phyloP scores from a whole-genome alignment of 106 monocot genomes.

The Acorus calamus region DNA sequence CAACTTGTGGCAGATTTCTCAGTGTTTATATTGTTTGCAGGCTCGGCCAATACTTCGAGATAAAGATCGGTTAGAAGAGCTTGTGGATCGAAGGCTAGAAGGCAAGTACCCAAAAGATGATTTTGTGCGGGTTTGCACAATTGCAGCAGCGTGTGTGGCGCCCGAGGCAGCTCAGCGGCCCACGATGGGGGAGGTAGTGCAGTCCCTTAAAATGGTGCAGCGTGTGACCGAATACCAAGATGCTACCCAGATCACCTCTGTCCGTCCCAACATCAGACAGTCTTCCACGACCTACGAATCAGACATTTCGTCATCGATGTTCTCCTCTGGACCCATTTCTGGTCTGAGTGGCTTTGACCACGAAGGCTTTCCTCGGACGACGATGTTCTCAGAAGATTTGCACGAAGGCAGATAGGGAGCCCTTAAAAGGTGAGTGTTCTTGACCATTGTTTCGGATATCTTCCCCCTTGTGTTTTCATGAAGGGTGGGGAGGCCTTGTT shows the following conservation, averaged over 20 bases:
- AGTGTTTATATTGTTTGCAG: constrained; percentile 4
- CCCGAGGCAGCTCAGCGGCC: constrained; percentile 80
- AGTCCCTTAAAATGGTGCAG: constrained; percentile 98
- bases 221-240: constrained; percentile 47
- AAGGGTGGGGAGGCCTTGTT: too few relatives aligned
- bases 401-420: too few relatives aligned
- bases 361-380: too few relatives aligned
- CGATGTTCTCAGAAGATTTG: too few relatives aligned
- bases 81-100: constrained; percentile 13
- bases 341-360: too few relatives aligned
- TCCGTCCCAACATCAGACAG: constrained; percentile 47
- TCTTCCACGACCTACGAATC: constrained; percentile 74
- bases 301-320: constrained; percentile 77
- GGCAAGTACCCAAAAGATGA: constrained; percentile 27
- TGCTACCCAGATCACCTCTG: constrained; percentile 26
- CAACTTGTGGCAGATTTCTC: background rate
- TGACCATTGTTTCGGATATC: too few relatives aligned
- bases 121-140: constrained; percentile 23
- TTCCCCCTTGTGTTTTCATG: too few relatives aligned
- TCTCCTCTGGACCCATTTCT: constrained; percentile 90
- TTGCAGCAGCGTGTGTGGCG: constrained; percentile 65
- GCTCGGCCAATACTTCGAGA: constrained; percentile 26
- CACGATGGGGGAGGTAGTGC: constrained; percentile 96
- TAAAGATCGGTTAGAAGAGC: constrained; percentile 18
- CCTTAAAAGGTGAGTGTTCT: too few relatives aligned